A percentile compares a stretch with the other conserved stretches of the same genome.
phyloP scores from a whole-genome alignment of 495 filamentous ascomycete genomes.

The Tuber umbilicatum region DNA sequence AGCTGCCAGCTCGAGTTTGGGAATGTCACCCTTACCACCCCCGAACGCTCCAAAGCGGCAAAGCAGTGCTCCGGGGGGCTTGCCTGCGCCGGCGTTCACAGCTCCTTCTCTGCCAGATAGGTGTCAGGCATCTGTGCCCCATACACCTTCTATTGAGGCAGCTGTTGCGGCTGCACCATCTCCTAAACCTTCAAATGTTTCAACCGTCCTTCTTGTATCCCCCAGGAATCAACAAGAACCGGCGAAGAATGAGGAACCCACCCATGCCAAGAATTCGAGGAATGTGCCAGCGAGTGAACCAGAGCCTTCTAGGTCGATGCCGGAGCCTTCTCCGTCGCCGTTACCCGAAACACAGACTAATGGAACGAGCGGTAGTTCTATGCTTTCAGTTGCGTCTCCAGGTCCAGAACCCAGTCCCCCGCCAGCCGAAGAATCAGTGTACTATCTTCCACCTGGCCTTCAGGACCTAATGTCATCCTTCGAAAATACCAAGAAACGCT shows the following conservation, averaged over 20 bases:
- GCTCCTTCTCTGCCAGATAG: constrained; percentile 20
- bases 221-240: constrained; percentile 29
- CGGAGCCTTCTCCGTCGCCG: constrained; percentile 44
- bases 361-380: constrained; percentile 34
- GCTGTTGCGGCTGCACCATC: constrained; percentile 23
- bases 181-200: constrained; percentile 24
- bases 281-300: constrained; percentile 22
- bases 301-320: constrained; percentile 22
- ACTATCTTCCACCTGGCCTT: constrained; percentile 83
- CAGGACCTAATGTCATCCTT: constrained; percentile 87
- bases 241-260: constrained; percentile 44
- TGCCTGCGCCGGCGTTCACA: constrained; percentile 20
- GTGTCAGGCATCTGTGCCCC: constrained; percentile 24
- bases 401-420: constrained; percentile 18
- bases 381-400: constrained; percentile 35
- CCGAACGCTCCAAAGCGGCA: constrained; percentile 38
- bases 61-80: constrained; percentile 26
- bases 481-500: constrained; percentile 68
- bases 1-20: constrained; percentile 25
- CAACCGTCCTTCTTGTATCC: constrained; percentile 24
- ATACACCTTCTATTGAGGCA: constrained; percentile 32
- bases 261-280: constrained; percentile 16
- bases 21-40: constrained; percentile 50
- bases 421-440: constrained; percentile 68
- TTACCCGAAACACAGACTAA: constrained; percentile 42